Percentiles rank a stretch among this genome's conserved stretches.
Evolutionary conservation across 345 rosid genomes (phyloP).

Genomic region (Diplotaxis tenuifolia): DNA sequence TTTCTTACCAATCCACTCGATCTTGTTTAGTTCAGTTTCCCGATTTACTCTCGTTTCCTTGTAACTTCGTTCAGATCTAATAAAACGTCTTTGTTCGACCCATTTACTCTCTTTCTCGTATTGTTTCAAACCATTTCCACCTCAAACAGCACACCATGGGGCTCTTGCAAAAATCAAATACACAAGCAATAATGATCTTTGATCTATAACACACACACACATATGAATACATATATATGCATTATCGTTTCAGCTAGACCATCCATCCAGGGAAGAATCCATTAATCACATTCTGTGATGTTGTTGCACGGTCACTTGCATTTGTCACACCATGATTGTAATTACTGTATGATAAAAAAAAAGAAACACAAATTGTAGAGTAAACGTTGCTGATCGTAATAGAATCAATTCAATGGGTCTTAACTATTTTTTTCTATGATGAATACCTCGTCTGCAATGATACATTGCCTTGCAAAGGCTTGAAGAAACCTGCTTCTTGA

Average conservation of each 20-base stretch:
- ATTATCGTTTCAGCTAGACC: conserved; percentile 38
- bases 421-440: neutral
- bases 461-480: conserved; percentile 39
- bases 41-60: no score
- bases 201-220: conserved; percentile 26
- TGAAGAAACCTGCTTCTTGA: conserved; percentile 36
- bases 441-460: conserved; percentile 40
- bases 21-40: no score
- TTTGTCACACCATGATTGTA: conserved; percentile 35
- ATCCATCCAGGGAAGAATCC: conserved; percentile 47
- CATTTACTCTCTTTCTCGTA: no score
- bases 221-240: conserved; percentile 6
- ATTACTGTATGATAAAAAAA: conserved; percentile 17
- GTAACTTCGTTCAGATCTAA: no score
- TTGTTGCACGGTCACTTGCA: conserved; percentile 33
- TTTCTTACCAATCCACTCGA: no score
- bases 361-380: neutral
- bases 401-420: neutral
- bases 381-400: neutral
- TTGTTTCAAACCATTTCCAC: no score
- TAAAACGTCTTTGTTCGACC: no score
- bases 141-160: no score
- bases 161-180: conserved; percentile 20
- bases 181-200: conserved; percentile 22
- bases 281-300: conserved; percentile 35